Conservation (phyloP, 805 yeast species). For the Phaffomyces thermotolerans region DNA sequence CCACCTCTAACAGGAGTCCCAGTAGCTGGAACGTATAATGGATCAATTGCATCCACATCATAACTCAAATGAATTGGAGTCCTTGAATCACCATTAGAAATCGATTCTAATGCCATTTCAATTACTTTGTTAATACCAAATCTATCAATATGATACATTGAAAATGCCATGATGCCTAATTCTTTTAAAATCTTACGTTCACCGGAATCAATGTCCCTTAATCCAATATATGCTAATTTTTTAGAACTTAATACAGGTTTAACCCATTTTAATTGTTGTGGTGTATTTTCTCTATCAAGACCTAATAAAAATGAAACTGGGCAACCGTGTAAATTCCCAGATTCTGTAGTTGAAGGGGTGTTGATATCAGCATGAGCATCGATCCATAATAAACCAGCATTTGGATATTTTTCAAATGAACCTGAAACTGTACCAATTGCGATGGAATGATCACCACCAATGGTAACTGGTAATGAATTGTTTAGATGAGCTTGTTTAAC, state of each 20-base stretch:
- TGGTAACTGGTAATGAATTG: constrained; percentile 62
- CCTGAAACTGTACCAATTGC: constrained; percentile 92
- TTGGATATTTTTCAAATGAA: constrained; percentile 69
- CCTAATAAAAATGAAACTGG: constrained; percentile 92
- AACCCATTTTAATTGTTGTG: constrained; percentile 77
- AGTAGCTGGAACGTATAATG: constrained; percentile 89
- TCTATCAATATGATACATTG: constrained; percentile 95
- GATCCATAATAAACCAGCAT: constrained; percentile 89
- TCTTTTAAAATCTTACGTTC: constrained; percentile 73
- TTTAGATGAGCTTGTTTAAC: constrained; percentile 44
- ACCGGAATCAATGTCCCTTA: constrained; percentile 86
- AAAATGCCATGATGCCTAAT: constrained; percentile 69
- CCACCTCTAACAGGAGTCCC: constrained; percentile 99
- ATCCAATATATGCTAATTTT: constrained; percentile 86
- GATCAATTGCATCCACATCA: constrained; percentile 97
- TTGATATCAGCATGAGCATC: constrained; percentile 98
- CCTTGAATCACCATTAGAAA: constrained; percentile 50
- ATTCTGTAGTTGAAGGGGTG: constrained; percentile 72
- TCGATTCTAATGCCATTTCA: constrained; percentile 76
- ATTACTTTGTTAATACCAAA: constrained; percentile 88
- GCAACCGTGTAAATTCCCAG: constrained; percentile 95
- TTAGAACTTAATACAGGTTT: constrained; percentile 56
- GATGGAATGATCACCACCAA: constrained; percentile 96
- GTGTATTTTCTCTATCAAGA: constrained; percentile 56
- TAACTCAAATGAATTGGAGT: constrained; percentile 83